These are phyloP conservation scores for Mycena vitilis DNA, from an alignment of 768 basidiomycete species.

Conservation along the genomic window DNA sequence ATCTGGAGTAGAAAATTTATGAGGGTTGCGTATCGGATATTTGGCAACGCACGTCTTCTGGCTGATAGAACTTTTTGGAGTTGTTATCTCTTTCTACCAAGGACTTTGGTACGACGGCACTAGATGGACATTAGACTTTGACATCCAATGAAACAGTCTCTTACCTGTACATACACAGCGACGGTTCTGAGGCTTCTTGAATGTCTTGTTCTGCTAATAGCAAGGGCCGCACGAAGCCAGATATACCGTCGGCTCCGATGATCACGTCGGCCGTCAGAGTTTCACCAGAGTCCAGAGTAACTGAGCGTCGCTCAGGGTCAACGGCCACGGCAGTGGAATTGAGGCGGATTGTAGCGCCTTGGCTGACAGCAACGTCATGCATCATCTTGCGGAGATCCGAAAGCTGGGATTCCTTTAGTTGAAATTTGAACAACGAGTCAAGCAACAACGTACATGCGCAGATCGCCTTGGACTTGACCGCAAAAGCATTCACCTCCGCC, in stretches of 20 bases:
- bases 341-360: constrained; percentile 57
- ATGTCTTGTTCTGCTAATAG: constrained; percentile 48
- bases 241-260: constrained; percentile 66
- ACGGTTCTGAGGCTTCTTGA: constrained; percentile 30
- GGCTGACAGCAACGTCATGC: constrained; percentile 55
- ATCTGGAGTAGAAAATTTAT: constrained; percentile 35
- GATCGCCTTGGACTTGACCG: constrained; percentile 41
- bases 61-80: constrained; percentile 47
- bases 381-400: constrained; percentile 63
- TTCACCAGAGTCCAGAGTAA: constrained; percentile 54
- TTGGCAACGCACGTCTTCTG: constrained; percentile 38
- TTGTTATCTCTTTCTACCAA: constrained; percentile 54
- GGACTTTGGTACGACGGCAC: constrained; percentile 50
- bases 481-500: constrained; percentile 38
- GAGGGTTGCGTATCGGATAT: neutral
- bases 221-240: constrained; percentile 51
- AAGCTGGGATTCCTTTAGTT: constrained; percentile 49
- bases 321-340: constrained; percentile 45
- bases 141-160: neutral
- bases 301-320: constrained; percentile 43
- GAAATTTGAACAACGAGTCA: neutral
- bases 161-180: constrained; percentile 59
- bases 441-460: neutral
- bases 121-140: neutral
- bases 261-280: constrained; percentile 61